These are phyloP conservation scores for Tricharina praecox DNA, from an alignment of 495 filamentous ascomycete genomes.

Conservation along the genomic window DNA sequence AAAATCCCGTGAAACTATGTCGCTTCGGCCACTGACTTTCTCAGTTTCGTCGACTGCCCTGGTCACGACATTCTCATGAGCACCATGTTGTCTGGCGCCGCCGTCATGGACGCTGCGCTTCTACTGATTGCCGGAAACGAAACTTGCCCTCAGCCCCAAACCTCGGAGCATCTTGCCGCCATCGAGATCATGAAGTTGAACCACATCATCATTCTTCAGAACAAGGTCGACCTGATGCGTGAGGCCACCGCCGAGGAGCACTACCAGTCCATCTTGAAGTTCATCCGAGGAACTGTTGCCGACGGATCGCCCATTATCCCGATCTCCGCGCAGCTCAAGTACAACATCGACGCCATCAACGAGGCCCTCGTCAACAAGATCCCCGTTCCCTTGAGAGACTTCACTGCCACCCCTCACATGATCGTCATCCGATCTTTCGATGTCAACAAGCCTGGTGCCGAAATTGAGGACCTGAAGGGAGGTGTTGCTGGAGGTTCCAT, in stretches of 20 bases:
- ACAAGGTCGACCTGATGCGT: constrained; percentile 96
- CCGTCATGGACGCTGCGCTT: constrained; percentile 96
- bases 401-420: constrained; percentile 81
- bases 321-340: constrained; percentile 95
- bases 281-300: constrained; percentile 91
- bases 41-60: constrained; percentile 89
- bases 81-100: constrained; percentile 97
- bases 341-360: constrained; percentile 98
- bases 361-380: constrained; percentile 85
- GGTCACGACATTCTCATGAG: constrained; percentile 99
- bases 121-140: constrained; percentile 97
- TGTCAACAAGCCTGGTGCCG: constrained; percentile 99
- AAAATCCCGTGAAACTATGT: constrained; percentile 6
- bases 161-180: constrained; percentile 92
- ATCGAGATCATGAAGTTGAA: constrained; percentile 99
- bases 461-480: constrained; percentile 96
- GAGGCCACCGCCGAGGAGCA: constrained; percentile 83
- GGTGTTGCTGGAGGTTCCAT: constrained; percentile 97
- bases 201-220: constrained; percentile 97
- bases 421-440: constrained; percentile 98
- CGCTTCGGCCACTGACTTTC: no score
- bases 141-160: constrained; percentile 96
- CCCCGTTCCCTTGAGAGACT: constrained; percentile 77
- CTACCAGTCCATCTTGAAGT: constrained; percentile 90
- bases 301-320: constrained; percentile 93